Base-by-base conservation (phyloP, 495 filamentous ascomycete species). In the Cetradonia linearis region DNA sequence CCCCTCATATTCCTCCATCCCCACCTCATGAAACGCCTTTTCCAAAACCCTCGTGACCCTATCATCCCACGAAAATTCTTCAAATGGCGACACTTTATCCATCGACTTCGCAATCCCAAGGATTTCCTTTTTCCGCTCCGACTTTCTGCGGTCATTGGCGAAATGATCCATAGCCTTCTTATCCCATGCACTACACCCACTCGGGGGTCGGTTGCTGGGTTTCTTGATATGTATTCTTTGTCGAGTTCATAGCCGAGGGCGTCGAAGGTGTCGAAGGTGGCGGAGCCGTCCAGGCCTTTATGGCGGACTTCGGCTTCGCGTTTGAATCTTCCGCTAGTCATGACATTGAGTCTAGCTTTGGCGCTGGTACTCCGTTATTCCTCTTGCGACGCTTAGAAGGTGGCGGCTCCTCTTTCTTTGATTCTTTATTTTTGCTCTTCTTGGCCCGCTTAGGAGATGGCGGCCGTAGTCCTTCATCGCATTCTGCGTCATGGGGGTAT, bases 221-320 rank as follows among this genome's bases (percentile, higher is more conserved):
- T 33, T 49, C 37, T 63, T 49, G 10, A 63, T 62, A 70, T 68
- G 40, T 67, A 68, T 0, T 66, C 37, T 53, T 64, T 72, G 42
- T 72, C 69, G 31, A 72, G 59, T 57, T 68, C 63, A 38, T 71
- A 72, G 8, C 71, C 71, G 2, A 65, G 57, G 44, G 60, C 44
- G 25, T 74, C 70, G 56, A 70, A 73, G 13, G 67, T 48, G 25
- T 74, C 70, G 56, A 70, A 73, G 13, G 67, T 72, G 1, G 69
- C 70, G 23, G 63, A 62, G 6, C 70, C 67, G 16, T 42, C 27
- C 11, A 55, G 54, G 20, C 62, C 58, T 54, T 64, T 61, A 13
- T 46, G 42, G 27, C 61, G 40, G 36, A 42, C 56, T 37, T 42
- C 8, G 1, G 25, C 56, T 13, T 38, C 7, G 25, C 30, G 57